Conservation (phyloP, 352 stramenopile species). For the Pythium utonaiense region DNA sequence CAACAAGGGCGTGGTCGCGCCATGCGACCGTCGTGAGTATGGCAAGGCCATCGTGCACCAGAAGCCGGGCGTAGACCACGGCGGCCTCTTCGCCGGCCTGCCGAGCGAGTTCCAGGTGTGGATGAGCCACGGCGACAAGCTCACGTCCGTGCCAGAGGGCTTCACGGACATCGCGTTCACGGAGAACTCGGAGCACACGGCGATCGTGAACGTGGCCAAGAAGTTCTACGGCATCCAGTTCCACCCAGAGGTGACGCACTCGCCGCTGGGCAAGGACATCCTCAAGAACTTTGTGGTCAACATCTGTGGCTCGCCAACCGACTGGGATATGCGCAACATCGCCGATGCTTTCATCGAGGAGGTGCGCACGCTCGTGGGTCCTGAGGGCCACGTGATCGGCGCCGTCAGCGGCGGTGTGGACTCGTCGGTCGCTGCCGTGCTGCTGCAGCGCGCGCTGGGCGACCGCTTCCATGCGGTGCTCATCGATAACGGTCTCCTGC, state of each 20-base stretch:
- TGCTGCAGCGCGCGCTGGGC: conserved; percentile 96
- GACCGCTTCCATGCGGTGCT: conserved; percentile 99
- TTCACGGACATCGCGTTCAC: conserved; percentile 88
- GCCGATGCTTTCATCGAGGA: conserved; percentile 86
- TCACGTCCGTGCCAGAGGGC: conserved; percentile 91
- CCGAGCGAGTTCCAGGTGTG: conserved; percentile 96
- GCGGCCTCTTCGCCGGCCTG: conserved; percentile 87
- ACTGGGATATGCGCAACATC: conserved; percentile 99
- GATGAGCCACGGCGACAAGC: conserved; percentile 99
- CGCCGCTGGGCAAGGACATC: conserved; percentile 92
- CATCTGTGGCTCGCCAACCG: conserved; percentile 92
- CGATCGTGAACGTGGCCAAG: conserved; percentile 93
- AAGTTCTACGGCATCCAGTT: conserved; percentile 98
- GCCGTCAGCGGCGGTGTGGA: conserved; percentile 98
- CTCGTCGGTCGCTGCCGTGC: conserved; percentile 96
- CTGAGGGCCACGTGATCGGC: conserved; percentile 96
- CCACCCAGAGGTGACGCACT: conserved; percentile 97
- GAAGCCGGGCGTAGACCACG: conserved; percentile 48
- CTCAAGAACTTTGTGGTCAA: conserved; percentile 97
- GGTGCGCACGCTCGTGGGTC: conserved; percentile 90
- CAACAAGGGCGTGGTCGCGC: conserved; percentile 93
- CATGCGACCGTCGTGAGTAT: conserved; percentile 96
- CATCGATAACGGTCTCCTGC: conserved; percentile 99
- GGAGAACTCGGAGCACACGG: conserved; percentile 90
- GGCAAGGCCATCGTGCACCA: conserved; percentile 93